phyloP scores from a whole-genome alignment of 352 stramenopile species.

The Plasmopara viticola region DNA sequence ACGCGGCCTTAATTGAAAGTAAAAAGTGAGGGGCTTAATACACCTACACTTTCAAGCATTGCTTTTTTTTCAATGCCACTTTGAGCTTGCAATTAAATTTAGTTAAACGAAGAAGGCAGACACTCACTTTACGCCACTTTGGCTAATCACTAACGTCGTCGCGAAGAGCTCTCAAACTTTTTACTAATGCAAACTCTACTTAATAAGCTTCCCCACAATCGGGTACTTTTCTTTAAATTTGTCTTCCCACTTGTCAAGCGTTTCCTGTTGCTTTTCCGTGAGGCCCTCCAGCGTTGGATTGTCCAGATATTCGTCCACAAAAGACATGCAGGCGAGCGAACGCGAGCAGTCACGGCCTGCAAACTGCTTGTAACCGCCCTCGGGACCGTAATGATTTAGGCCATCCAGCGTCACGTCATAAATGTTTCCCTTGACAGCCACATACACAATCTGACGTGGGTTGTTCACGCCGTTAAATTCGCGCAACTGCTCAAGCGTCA shows the following conservation, averaged over 20 bases:
- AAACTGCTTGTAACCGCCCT: constrained; percentile 94
- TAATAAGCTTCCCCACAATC: constrained; percentile 83
- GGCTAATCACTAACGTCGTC: neutral
- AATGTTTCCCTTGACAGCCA: constrained; percentile 91
- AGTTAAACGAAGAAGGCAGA: neutral
- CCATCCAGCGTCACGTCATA: constrained; percentile 97
- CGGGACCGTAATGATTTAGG: constrained; percentile 89
- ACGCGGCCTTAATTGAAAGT: constrained; percentile 2
- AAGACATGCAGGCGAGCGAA: constrained; percentile 95
- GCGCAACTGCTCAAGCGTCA: constrained; percentile 84
- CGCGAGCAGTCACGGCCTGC: constrained; percentile 92
- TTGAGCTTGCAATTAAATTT: too few species aligned
- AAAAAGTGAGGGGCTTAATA: neutral
- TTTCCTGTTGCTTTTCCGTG: constrained; percentile 88
- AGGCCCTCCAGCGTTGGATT: constrained; percentile 89
- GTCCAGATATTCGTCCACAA: constrained; percentile 90
- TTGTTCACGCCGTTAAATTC: constrained; percentile 76
- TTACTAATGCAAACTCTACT: constrained; percentile 9
- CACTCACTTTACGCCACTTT: neutral
- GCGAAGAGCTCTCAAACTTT: neutral
- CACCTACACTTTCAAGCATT: neutral
- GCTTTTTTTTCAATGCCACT: too few species aligned
- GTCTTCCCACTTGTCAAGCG: constrained; percentile 94
- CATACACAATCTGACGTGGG: constrained; percentile 89
- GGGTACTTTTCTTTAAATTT: constrained; percentile 95